Base-by-base conservation (phyloP, 2,329 filamentous ascomycete species). In the Hymenoscyphus salicellus region DNA sequence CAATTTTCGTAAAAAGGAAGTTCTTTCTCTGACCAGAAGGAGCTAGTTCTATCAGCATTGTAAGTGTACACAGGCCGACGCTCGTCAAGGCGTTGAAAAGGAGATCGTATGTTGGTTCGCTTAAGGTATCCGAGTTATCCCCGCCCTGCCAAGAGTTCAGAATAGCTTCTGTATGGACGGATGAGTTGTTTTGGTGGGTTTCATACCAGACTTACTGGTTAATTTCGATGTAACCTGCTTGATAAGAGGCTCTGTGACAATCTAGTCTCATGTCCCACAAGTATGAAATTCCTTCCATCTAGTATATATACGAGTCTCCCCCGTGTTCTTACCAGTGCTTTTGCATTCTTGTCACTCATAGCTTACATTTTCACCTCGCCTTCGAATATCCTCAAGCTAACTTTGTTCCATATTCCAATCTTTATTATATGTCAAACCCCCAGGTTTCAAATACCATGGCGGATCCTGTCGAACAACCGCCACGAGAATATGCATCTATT, bases 91-190 rank as follows among this genome's bases (percentile, higher is more conserved):
- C 58, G 57, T 63, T 46, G 26, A 38, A 65, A 58, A 62, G 60
- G 41, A 41, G 28, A 38, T 43, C 28, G 26, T 60, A 52, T 23
- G 41, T 58, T 49, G 58, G 58, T n/a, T 49, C n/a, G 28, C 38
- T 56, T 46, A 20, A 60, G 30, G n/a, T 28, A n/a, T 43, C 60
- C 69, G 69, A 71, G 52, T 65, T 67, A 69, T 71, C 68, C 57
- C 69, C 66, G 66, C 33, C 38, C 10, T 67, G 66, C 66, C 68
- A 71, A 68, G 65, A 66, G 32, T 36, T 65, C 49, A 56, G 55
- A 58, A 46, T 62, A 59, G 17, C 58, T 33, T 67, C 60, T 68
- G 55, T 65, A 52, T 70, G 66, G 69, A 59, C 58, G 30, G 23
- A 16, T 36, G 17, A 32, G 52, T 23, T 23, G 23, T 61, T 62